A percentile compares a stretch with the other conserved stretches of the same genome.
These are phyloP conservation scores for Jasminum sambac DNA, from an alignment of 257 asterid species.

Conservation along the genomic window DNA sequence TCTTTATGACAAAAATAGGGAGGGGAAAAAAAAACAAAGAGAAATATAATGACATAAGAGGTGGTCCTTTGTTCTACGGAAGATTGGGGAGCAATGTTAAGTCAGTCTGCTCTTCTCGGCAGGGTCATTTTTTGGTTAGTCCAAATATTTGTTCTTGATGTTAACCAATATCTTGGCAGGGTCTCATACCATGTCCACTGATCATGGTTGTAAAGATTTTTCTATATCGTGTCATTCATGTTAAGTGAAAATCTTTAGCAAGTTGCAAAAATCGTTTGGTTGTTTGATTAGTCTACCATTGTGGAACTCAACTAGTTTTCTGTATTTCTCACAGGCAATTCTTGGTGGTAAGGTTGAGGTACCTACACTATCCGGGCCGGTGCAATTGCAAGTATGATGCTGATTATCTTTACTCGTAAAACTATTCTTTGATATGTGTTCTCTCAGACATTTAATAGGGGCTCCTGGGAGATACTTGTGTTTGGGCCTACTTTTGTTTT, in stretches of 20 bases:
- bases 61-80: too few relatives aligned
- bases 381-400: slow-evolving; percentile 56
- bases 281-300: slow-evolving; percentile 3
- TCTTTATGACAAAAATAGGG: too few relatives aligned
- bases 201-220: neutral
- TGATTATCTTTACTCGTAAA: slow-evolving; percentile 19
- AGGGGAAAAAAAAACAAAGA: too few relatives aligned
- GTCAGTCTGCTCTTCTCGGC: neutral
- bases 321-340: slow-evolving; percentile 62
- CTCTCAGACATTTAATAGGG: neutral
- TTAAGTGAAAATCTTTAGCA: slow-evolving; percentile 14
- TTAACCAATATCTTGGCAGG: neutral
- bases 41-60: too few relatives aligned
- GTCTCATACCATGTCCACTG: neutral
- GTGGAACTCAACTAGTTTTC: slow-evolving; percentile 12
- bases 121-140: neutral
- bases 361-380: slow-evolving; percentile 74
- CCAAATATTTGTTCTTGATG: neutral
- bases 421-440: slow-evolving; percentile 17
- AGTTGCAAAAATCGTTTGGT: slow-evolving; percentile 4
- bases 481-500: too few relatives aligned
- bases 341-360: slow-evolving; percentile 91
- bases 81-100: neutral
- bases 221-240: slow-evolving; percentile 9
- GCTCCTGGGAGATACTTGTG: neutral